Conservation (phyloP, 2,329 filamentous ascomycete species). For the Fusarium chlamydosporum region DNA sequence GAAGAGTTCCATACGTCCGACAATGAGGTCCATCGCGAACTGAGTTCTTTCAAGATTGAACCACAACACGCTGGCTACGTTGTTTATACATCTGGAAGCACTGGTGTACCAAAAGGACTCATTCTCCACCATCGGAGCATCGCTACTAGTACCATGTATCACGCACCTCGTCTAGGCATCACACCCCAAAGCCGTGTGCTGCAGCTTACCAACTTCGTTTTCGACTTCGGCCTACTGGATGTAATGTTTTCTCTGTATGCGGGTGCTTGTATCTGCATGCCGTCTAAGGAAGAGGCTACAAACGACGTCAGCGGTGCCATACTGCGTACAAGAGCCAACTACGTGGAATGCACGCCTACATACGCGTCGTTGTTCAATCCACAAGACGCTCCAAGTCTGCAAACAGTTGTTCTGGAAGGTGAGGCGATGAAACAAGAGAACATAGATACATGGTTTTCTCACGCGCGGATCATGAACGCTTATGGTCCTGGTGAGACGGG, state of each 20-base stretch:
- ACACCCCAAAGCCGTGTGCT: not conserved
- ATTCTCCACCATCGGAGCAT: not conserved
- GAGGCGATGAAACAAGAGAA: not conserved
- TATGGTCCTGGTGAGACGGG: not conserved
- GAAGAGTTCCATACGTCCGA: not conserved
- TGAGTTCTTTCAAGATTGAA: not conserved
- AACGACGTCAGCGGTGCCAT: not conserved
- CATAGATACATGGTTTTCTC: not conserved
- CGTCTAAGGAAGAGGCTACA: not conserved
- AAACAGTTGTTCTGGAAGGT: not conserved
- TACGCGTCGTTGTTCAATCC: not conserved
- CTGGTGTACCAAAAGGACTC: not conserved
- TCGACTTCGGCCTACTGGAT: not conserved
- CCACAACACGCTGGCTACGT: not conserved
- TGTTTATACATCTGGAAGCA: not conserved
- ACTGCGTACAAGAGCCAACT: not conserved
- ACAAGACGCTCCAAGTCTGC: not conserved
- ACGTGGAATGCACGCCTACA: not conserved
- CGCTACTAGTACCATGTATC: not conserved
- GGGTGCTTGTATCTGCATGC: not conserved
- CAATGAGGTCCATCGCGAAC: not conserved
- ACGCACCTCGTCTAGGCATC: not conserved
- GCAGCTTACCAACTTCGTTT: not conserved
- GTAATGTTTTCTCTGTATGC: not conserved
- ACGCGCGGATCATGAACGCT: not conserved